Base-by-base conservation (phyloP, 176 grass and related monocot species). In the Lolium rigidum region DNA sequence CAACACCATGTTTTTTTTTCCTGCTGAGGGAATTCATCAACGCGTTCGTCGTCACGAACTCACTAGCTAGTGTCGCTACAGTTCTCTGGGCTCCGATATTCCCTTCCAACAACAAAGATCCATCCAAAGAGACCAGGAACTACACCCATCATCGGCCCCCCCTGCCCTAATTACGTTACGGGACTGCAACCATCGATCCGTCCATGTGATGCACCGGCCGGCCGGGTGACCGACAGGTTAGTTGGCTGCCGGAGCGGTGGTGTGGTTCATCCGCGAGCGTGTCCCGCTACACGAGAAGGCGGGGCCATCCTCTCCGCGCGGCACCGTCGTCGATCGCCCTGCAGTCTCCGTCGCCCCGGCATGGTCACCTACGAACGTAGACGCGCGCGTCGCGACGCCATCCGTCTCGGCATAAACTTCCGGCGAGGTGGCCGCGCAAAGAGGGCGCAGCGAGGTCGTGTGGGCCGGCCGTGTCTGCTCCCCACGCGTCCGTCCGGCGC, bases 101-200 rank as follows among this genome's bases (percentile, higher is more conserved):
- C 70, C 50, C 46, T 24, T 80, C 82, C 77, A 89, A 85, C 24
- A 69, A 13, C 87, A 51, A 85, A 47, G 44, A 6, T 51, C 46
- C 35, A 54, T 75, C 24, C 8, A 47, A 18, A 17, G 6, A 56
- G 9, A 7, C 14, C 41, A 43, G 7, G 41, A 41, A 56, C 13
- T 25, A 11, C 51, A 41, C 9, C 66, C 65, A 82, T 39, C 58
- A 11, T 48, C 77, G 20, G 20, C 26, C 43, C 31, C 28, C n/a
- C 31, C 31, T 35, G 31, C 31, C 31, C 31, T 35, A 35, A 35
- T 35, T 35, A 35, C 31, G 31, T 35, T 35, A 35, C 31, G 31
- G 31, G 31, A 35, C 31, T 35, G 31, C 35, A 24, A 10, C 56
- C 4, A 26, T 15, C 69, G 18, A 70, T 20, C 44, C 41, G 6